Evolutionary conservation across 495 filamentous ascomycete genomes (phyloP), one percentile per base, ranked within the genome.

Genomic region (Lepraria neglecta): DNA sequence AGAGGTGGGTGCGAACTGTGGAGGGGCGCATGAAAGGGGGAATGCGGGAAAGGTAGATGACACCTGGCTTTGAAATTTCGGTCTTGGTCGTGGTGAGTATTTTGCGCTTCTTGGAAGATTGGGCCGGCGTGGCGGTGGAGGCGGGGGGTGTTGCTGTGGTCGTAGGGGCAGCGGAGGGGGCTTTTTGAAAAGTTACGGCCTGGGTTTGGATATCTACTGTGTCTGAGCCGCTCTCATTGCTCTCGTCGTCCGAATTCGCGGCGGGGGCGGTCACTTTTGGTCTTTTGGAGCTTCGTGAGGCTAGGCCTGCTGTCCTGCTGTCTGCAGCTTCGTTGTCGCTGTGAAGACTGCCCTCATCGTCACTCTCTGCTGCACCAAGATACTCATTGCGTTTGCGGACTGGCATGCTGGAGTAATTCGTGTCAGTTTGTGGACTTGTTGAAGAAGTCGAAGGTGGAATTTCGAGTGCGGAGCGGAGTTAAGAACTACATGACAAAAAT

Each of bases 21-120:
- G 78, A 76, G 17, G 95, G 95, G 68, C 94, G 95, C 81, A 98
- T 90, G 73, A 95, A 97, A 9, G 94, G 94, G 12, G 95, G 94
- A 27, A 96, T 80, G 47, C 92, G 87, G 4, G 90, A 95, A 56
- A 97, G 77, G 70, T 97, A 97, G 55, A 97, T 75, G 15, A 69
- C 65, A 43, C 92, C 92, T 0, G 87, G 87, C 65, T 77, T 74
- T 45, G 75, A 40, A 12, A 65, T 30, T 58, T 68, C 52, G 56
- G 56, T 64, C n/a, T 66, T 64, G 19, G 61, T 46, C 10, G 60
- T 57, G 17, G 21, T n/a, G 19, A 52, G 33, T 4, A 19, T 5
- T 21, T 61, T 31, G 63, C 42, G 70, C 46, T 75, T 74, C 64
- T 73, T 72, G 19, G 63, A 51, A 4, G 63, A 59, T 50, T 52